Evolutionary conservation across 208 protist species (phyloP).

Genomic region (Leishmania arabica): DNA sequence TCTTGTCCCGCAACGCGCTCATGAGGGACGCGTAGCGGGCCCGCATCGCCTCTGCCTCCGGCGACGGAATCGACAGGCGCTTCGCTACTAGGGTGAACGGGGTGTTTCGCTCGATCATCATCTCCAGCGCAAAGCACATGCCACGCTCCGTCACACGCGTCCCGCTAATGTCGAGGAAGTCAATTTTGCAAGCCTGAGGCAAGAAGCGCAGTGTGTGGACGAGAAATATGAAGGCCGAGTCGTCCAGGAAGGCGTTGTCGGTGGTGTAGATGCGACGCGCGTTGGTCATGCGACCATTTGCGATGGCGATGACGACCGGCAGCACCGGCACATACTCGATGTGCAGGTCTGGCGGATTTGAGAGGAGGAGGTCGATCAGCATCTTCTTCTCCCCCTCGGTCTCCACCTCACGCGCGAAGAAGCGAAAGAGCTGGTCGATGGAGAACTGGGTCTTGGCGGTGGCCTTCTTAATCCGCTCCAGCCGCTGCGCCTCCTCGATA

Average conservation of each 20-base stretch:
- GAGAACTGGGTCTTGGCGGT: conserved; percentile 70
- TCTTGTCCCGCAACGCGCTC: conserved; percentile 27
- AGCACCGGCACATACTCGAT: conserved; percentile 69
- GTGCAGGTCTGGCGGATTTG: conserved; percentile 65
- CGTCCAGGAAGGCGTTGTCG: conserved; percentile 61
- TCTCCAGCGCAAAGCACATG: conserved; percentile 79
- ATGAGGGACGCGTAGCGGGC: conserved; percentile 31
- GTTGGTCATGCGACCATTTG: conserved; percentile 75
- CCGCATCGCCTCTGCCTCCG: conserved; percentile 21
- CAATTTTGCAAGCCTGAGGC: conserved; percentile 63
- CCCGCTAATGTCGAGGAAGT: conserved; percentile 81
- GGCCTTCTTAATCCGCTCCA: conserved; percentile 66
- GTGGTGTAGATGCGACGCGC: conserved; percentile 61
- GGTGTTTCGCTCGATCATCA: conserved; percentile 71
- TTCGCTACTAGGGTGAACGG: conserved; percentile 72
- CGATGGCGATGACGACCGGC: conserved; percentile 69
- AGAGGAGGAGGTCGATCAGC: conserved; percentile 68
- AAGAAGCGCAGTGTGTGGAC: conserved; percentile 84
- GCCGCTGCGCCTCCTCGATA: conserved; percentile 61
- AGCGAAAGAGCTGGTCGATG: conserved; percentile 77
- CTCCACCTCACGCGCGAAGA: conserved; percentile 75
- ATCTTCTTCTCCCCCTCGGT: conserved; percentile 66
- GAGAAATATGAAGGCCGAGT: conserved; percentile 75
- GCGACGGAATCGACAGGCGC: conserved; percentile 36
- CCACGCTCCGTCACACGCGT: conserved; percentile 78